Evolutionary conservation across 768 basidiomycete genomes (phyloP), one percentile per base, ranked within the genome.

Genomic region (Lepiota subincarnata): DNA sequence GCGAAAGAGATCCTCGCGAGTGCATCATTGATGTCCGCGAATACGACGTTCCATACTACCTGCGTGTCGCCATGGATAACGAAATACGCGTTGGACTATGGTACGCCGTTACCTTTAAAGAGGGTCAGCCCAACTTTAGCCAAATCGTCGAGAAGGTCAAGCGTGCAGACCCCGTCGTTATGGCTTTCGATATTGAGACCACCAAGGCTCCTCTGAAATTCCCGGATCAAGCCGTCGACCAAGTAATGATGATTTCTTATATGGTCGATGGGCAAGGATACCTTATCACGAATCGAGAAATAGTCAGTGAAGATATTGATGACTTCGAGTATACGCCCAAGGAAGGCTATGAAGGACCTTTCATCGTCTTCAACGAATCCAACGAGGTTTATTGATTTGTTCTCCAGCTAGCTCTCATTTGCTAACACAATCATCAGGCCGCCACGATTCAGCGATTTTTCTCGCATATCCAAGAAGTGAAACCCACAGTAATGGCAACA

Each of bases 211-310:
- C 97, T n/a, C 83, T 98, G 62, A 98, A 98, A 70, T 98, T 98
- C 65, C 96, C 97, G 0, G 97, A 98, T 72, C 88, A 94, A 60
- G 81, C 84, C 6, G 86, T 92, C 20, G 97, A 98, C 73, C 95
- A 98, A 66, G 93, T 99, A 62, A 99, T 99, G 96, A 99, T 99
- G 97, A 98, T 99, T 58, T 99, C 97, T 40, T 99, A 98, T 71
- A 98, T 99, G 95, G 76, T 99, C 14, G 97, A 99, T 66, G 96
- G 94, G 0, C 92, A 95, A 68, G 97, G 97, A 0, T 99, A 89
- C 65, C 81, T 99, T 57, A 98, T 99, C 69, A 97, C 93, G 18
- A 98, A 98, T 63, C 81, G 97, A 39, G 97, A 99, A 59, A 98
- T 98, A 47, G 92, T 98, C 55, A 86, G 88, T 56, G 95, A 98